Conservation (phyloP, 257 asterid species). For the Solanum dulcamara region DNA sequence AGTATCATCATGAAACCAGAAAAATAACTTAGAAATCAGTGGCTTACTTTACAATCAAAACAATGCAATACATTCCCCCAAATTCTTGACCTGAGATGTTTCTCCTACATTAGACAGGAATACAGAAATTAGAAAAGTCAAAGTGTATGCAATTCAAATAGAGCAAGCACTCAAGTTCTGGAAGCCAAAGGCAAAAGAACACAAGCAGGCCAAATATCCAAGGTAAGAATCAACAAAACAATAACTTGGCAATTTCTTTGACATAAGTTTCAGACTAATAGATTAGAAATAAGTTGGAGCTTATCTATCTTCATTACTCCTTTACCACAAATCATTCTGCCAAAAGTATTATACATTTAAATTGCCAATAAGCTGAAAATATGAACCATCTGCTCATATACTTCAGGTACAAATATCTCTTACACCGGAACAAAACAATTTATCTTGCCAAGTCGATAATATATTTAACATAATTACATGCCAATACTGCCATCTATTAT, state of each 20-base stretch:
- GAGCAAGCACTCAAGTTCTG: not conserved
- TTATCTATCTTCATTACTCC: not conserved
- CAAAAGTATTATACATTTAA: not conserved
- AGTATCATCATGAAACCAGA: not conserved
- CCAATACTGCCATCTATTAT: not conserved
- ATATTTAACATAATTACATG: not conserved
- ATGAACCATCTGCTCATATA: not conserved
- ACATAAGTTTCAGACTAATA: not conserved
- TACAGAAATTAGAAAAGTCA: not conserved
- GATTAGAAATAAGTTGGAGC: not conserved
- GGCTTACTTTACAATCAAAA: conserved; percentile 74
- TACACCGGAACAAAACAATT: not conserved
- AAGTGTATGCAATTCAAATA: not conserved
- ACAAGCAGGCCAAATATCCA: not conserved
- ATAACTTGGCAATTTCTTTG: not conserved
- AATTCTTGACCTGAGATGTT: conserved; percentile 98
- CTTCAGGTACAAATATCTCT: not conserved
- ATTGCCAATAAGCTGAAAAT: not conserved
- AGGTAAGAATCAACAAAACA: not conserved
- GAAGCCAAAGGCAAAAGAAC: not conserved
- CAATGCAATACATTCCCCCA: conserved; percentile 94
- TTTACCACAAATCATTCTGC: not conserved
- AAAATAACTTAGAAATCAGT: not conserved
- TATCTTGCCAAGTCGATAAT: not conserved
- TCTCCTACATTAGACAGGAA: conserved; percentile 53